Percentiles rank a stretch among this genome's conserved stretches.
Conservation (phyloP, 2,329 filamentous ascomycete genomes). For the Clarireedia sp. region DNA sequence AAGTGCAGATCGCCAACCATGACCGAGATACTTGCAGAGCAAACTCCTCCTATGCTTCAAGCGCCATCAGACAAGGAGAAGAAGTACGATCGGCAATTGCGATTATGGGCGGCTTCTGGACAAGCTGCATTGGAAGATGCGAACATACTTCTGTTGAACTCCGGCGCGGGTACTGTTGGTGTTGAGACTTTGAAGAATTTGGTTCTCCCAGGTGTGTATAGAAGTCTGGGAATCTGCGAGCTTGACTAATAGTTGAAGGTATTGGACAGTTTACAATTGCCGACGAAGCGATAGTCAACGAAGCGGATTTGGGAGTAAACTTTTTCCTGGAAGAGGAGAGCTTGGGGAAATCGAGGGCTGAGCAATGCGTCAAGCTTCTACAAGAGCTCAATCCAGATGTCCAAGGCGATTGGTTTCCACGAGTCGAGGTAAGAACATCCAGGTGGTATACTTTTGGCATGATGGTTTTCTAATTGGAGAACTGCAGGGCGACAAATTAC, state of each 20-base stretch:
- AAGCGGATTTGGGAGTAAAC: slow-evolving; percentile 86
- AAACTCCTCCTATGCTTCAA: slow-evolving; percentile 37
- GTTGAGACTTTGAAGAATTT: slow-evolving; percentile 94
- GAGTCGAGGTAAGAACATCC: slow-evolving; percentile 33
- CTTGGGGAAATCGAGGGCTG: slow-evolving; percentile 69
- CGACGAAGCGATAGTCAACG: slow-evolving; percentile 68
- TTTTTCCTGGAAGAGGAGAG: slow-evolving; percentile 85
- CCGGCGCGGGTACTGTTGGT: slow-evolving; percentile 76
- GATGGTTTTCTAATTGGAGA: neutral
- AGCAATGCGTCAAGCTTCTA: slow-evolving; percentile 68
- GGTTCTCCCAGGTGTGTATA: slow-evolving; percentile 65
- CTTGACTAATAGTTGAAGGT: slow-evolving; percentile 38
- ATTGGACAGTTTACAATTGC: slow-evolving; percentile 89
- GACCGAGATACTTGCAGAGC: slow-evolving; percentile 23
- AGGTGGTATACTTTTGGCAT: neutral
- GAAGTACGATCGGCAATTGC: slow-evolving; percentile 91
- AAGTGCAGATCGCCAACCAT: slow-evolving; percentile 6
- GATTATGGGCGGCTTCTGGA: slow-evolving; percentile 88
- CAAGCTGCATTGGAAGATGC: slow-evolving; percentile 86
- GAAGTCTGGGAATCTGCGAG: neutral
- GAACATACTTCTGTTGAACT: slow-evolving; percentile 85
- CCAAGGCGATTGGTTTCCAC: slow-evolving; percentile 60
- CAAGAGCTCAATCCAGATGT: slow-evolving; percentile 92
- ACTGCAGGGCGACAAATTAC: slow-evolving; percentile 1
- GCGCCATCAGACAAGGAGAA: slow-evolving; percentile 55